phyloP scores from a whole-genome alignment of 179 eudicot genomes.

The Camellia oleifera region DNA sequence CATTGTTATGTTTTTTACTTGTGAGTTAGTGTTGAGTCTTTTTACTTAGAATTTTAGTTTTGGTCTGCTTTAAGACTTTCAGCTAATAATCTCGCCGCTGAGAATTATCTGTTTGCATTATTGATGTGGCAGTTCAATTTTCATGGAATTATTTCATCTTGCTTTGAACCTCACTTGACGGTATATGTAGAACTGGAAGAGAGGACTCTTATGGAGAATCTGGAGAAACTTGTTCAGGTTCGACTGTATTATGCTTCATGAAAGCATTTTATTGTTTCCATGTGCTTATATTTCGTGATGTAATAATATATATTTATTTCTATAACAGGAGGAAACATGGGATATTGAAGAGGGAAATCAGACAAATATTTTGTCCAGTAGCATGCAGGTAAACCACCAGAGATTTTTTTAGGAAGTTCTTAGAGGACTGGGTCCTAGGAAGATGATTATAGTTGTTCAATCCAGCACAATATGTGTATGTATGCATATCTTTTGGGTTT shows the following conservation, averaged over 20 bases:
- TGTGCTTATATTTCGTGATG: constrained; percentile 3
- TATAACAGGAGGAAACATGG: constrained; percentile 94
- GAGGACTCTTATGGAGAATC: constrained; percentile 89
- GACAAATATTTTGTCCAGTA: constrained; percentile 91
- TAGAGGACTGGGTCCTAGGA: neutral
- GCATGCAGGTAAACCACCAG: constrained; percentile 75
- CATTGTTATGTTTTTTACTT: neutral
- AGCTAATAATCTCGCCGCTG: constrained; percentile 10
- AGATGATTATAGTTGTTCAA: neutral
- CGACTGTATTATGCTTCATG: constrained; percentile 6
- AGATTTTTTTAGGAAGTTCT: neutral
- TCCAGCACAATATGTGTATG: neutral
- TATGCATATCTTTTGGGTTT: too few relatives aligned
- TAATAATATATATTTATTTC: neutral
- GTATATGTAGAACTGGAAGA: constrained; percentile 96
- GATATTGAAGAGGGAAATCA: constrained; percentile 97
- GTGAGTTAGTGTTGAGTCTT: neutral
- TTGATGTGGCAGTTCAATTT: constrained; percentile 82
- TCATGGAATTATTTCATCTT: constrained; percentile 91
- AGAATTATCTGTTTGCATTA: constrained; percentile 16
- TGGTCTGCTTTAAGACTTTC: constrained; percentile 3
- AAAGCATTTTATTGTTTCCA: neutral
- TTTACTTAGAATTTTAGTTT: constrained; percentile 4
- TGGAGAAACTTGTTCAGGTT: constrained; percentile 97
- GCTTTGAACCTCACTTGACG: constrained; percentile 90